Evolutionary conservation across 768 basidiomycete species (phyloP).

Genomic region (Pholiota molesta): DNA sequence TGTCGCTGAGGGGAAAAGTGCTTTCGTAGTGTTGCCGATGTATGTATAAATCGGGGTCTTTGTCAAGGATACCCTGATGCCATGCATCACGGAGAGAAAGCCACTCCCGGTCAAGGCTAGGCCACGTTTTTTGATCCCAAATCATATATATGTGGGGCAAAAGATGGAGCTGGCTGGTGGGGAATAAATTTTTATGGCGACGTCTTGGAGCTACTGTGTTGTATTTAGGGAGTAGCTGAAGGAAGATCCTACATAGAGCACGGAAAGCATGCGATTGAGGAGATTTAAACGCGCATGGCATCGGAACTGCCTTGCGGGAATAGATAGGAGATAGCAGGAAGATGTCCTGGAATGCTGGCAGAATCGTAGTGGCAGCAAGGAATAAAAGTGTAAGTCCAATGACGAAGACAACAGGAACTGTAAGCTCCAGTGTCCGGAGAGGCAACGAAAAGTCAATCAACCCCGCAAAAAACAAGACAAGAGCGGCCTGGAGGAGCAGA

Average conservation of each 20-base stretch:
- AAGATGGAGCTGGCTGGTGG: neutral
- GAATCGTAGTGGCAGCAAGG: conserved; percentile 14
- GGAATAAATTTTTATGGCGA: neutral
- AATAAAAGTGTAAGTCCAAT: conserved; percentile 15
- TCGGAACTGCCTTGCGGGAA: neutral
- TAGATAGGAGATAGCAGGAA: neutral
- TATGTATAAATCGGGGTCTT: neutral
- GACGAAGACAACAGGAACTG: conserved; percentile 12
- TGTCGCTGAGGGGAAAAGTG: conserved; percentile 15
- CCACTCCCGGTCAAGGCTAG: neutral
- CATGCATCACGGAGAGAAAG: conserved; percentile 3
- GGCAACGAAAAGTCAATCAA: conserved; percentile 21
- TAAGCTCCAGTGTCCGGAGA: conserved; percentile 6
- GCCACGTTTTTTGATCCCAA: neutral
- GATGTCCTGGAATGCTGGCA: conserved; percentile 12
- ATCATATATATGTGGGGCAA: neutral
- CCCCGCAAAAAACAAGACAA: conserved; percentile 21
- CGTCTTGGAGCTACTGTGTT: neutral
- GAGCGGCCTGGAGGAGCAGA: conserved; percentile 11
- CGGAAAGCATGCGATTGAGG: conserved; percentile 18
- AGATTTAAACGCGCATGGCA: conserved; percentile 20
- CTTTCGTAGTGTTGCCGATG: neutral
- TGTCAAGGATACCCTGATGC: neutral
- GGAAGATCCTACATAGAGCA: neutral
- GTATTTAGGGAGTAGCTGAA: neutral